Conservation (phyloP, 2,329 filamentous ascomycete species). For the Biscogniauxia marginata region DNA sequence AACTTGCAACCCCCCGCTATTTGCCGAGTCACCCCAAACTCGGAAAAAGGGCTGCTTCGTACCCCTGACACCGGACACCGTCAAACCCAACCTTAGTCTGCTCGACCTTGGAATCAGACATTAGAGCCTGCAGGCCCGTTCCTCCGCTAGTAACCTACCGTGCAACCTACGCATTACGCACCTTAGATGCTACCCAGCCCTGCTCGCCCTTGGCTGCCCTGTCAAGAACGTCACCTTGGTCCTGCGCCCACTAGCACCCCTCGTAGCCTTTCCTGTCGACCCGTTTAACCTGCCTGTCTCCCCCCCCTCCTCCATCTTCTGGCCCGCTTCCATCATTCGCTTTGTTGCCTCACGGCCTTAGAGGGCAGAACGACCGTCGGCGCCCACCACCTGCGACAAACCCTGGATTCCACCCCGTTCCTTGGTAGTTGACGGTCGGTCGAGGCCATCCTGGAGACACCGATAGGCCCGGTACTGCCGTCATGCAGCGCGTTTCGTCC, state of each 20-base stretch:
- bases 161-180: constrained; percentile 11
- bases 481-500: constrained; percentile 47
- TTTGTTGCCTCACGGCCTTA: neutral
- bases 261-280: constrained; percentile 19
- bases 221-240: constrained; percentile 29
- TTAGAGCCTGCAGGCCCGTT: neutral
- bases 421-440: neutral
- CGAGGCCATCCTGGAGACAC: neutral
- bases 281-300: constrained; percentile 11
- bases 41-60: constrained; percentile 13
- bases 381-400: neutral
- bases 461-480: constrained; percentile 9
- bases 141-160: neutral
- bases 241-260: constrained; percentile 21
- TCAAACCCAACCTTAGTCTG: constrained; percentile 6
- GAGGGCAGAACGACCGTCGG: neutral
- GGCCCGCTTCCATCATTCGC: neutral
- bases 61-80: constrained; percentile 15
- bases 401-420: neutral
- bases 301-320: constrained; percentile 12
- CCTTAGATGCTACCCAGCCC: neutral
- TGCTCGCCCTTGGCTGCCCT: constrained; percentile 10
- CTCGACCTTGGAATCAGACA: neutral
- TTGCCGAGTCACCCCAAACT: constrained; percentile 13
- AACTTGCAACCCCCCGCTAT: constrained; percentile 19